Conservation (phyloP, 2,329 filamentous ascomycete genomes). For the Neopestalotiopsis rosae region DNA sequence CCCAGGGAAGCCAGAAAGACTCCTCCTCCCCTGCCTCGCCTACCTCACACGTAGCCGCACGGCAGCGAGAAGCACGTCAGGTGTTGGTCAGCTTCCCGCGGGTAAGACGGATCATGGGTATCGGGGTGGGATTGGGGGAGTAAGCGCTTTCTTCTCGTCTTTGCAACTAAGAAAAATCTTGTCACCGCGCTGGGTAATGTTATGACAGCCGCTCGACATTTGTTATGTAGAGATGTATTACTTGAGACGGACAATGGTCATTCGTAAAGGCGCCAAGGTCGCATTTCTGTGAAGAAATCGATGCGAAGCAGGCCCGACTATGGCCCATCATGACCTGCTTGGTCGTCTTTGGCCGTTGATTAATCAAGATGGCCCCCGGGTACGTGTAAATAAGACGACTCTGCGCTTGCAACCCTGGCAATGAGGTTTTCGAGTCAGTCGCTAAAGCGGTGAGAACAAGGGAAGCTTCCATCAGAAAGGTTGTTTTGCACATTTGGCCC, state of each 20-base stretch:
- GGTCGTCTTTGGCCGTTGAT: too few species aligned
- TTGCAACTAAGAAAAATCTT: not conserved
- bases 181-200: not conserved
- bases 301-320: not conserved
- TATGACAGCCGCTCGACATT: not conserved
- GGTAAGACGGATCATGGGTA: constrained; percentile 9
- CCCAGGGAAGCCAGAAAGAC: not conserved
- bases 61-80: not conserved
- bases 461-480: not conserved
- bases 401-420: not conserved
- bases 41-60: not conserved
- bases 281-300: not conserved
- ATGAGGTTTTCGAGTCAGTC: not conserved
- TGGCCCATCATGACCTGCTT: not conserved
- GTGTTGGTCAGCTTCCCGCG: not conserved
- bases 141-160: constrained; percentile 8
- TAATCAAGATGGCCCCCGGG: not conserved
- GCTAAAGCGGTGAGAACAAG: not conserved
- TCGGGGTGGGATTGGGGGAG: constrained; percentile 12
- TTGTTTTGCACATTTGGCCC: not conserved
- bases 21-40: not conserved
- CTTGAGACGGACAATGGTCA: not conserved
- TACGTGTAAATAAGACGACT: not conserved
- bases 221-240: not conserved
- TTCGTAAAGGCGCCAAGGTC: not conserved